phyloP scores from a whole-genome alignment of 2,329 filamentous ascomycete genomes.

The Beauveria bassiana region DNA sequence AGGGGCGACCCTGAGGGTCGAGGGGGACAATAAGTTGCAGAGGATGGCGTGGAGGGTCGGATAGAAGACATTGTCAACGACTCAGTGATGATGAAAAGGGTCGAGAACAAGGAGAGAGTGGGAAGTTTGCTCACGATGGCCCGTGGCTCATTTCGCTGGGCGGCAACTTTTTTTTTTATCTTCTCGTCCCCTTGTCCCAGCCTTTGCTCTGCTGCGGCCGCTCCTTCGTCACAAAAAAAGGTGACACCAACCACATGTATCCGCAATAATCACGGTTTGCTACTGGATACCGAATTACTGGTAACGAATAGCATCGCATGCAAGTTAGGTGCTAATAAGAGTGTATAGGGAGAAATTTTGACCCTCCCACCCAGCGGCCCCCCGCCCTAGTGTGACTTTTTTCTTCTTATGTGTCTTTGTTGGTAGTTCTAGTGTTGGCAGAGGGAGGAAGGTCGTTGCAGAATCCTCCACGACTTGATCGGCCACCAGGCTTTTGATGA shows the following conservation, averaged over 20 bases:
- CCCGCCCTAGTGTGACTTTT: background rate
- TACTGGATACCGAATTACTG: background rate
- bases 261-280: background rate
- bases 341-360: background rate
- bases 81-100: background rate
- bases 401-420: background rate
- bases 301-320: slow-evolving; percentile 4
- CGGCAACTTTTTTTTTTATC: background rate
- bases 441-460: too few species aligned
- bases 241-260: background rate
- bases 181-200: background rate
- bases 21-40: background rate
- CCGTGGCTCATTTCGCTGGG: background rate
- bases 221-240: background rate
- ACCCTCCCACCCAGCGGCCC: background rate
- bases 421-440: background rate
- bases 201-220: background rate
- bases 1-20: background rate
- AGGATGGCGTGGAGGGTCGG: background rate
- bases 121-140: background rate
- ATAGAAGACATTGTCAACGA: background rate
- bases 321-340: slow-evolving; percentile 5
- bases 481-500: too few species aligned
- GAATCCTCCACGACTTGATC: too few species aligned
- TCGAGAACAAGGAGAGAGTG: background rate